Evolutionary conservation across 2,329 filamentous ascomycete genomes (phyloP), one percentile per base, ranked within the genome.

Genomic region (Monilinia polystroma): DNA sequence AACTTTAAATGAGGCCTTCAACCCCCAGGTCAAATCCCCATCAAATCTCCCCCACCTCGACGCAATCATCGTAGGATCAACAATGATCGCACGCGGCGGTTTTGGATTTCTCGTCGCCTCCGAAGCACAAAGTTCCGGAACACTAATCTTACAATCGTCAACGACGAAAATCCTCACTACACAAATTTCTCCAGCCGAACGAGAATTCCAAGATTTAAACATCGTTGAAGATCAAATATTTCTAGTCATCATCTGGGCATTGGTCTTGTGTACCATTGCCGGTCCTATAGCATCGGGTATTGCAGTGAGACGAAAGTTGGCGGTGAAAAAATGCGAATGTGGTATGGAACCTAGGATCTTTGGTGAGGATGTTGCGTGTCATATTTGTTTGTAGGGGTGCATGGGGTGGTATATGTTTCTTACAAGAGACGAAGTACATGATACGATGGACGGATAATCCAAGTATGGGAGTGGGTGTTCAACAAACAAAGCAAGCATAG

Each of bases 91-190:
- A 0, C 82, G 90, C 20, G 90, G 91, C 0, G 91, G 95, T 74
- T 91, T 94, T 49, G 90, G 90, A 0, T 92, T 92, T 69, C 76
- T 94, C 49, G 91, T 95, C 69, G 87, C 88, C 0, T 86, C 88
- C 0, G 76, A 93, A 0, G 89, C 89, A 0, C 83, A 91, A 72
- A 82, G 79, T 53, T 79, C 80, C 1, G 79, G 80, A 0, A 76
- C 67, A 0, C 59, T 75, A 16, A 65, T n/a, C 5, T 23, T 66
- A 12, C 18, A 38, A 12, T 41, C 47, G 2, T 41, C 47, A 4
- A 38, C 23, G 20, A 20, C 6, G 7, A 8, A 26, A 1, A 7
- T 38, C 4, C 2, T 16, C 14, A 26, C 23, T 5, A 1, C 10
- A 12, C 47, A 32, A 23, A 4, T 1, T 26, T 23, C 14, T 3